Conservation (phyloP, 306 rosid species). For the Morella rubra region DNA sequence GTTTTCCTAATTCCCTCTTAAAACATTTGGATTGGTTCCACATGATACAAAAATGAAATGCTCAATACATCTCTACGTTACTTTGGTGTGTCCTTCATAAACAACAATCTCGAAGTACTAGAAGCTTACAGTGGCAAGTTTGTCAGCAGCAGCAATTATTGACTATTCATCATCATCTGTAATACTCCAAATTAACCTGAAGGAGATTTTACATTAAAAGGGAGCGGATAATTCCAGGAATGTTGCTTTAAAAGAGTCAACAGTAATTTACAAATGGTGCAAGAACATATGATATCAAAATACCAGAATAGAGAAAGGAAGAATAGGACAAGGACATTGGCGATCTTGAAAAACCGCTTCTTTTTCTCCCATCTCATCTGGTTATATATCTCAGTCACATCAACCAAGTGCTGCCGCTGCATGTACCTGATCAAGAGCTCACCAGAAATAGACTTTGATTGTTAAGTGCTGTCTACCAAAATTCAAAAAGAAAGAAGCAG, state of each 20-base stretch:
- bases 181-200: constrained; percentile 65
- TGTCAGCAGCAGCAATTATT: constrained; percentile 17
- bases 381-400: constrained; percentile 89
- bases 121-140: constrained; percentile 39
- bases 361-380: constrained; percentile 74
- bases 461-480: not conserved
- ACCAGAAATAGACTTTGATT: constrained; percentile 8
- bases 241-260: constrained; percentile 17
- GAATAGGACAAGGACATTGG: constrained; percentile 45
- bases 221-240: constrained; percentile 19
- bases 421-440: constrained; percentile 55
- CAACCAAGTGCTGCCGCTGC: constrained; percentile 50
- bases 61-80: not conserved
- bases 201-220: constrained; percentile 26
- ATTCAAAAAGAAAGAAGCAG: not conserved
- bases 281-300: constrained; percentile 9
- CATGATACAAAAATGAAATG: not conserved
- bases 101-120: constrained; percentile 1
- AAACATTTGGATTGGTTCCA: not conserved
- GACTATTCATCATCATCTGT: constrained; percentile 43
- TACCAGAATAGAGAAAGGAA: constrained; percentile 65
- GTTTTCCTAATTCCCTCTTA: not conserved
- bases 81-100: not conserved
- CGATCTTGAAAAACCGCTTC: constrained; percentile 55
- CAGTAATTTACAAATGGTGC: not conserved